Conservation (phyloP, 169 alveolate species). For the Plasmodium relictum region DNA sequence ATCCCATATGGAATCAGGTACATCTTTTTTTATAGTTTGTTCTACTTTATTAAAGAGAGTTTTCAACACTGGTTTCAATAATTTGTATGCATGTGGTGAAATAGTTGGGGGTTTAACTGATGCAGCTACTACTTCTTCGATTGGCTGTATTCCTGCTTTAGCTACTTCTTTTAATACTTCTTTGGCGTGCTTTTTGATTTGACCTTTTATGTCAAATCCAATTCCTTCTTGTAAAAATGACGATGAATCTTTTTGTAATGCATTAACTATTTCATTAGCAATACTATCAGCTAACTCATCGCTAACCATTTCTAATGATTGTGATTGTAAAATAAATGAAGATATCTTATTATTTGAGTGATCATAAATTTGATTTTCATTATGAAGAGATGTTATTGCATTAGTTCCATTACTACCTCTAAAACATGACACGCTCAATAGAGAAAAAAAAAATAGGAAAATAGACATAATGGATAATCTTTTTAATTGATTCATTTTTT, state of each 20-base stretch:
- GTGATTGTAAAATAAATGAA: conserved; percentile 37
- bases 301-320: conserved; percentile 33
- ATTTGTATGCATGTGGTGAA: conserved; percentile 2
- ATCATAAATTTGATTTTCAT: conserved; percentile 36
- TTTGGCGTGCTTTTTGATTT: conserved; percentile 49
- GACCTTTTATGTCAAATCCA: conserved; percentile 38
- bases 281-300: conserved; percentile 53
- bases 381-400: conserved; percentile 37
- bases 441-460: conserved; percentile 37
- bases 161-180: conserved; percentile 35
- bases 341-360: conserved; percentile 46
- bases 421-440: conserved; percentile 52
- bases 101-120: conserved; percentile 53
- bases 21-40: conserved; percentile 12
- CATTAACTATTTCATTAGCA: conserved; percentile 46
- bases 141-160: conserved; percentile 61
- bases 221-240: conserved; percentile 52
- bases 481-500: conserved; percentile 61
- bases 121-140: conserved; percentile 43
- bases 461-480: conserved; percentile 55
- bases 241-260: conserved; percentile 48
- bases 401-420: conserved; percentile 38
- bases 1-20: conserved; percentile 56
- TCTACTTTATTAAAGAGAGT: conserved; percentile 57
- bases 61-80: conserved; percentile 15